Evolutionary conservation across 305 asterid genomes (phyloP).

Genomic region (Petunia hybrid): DNA sequence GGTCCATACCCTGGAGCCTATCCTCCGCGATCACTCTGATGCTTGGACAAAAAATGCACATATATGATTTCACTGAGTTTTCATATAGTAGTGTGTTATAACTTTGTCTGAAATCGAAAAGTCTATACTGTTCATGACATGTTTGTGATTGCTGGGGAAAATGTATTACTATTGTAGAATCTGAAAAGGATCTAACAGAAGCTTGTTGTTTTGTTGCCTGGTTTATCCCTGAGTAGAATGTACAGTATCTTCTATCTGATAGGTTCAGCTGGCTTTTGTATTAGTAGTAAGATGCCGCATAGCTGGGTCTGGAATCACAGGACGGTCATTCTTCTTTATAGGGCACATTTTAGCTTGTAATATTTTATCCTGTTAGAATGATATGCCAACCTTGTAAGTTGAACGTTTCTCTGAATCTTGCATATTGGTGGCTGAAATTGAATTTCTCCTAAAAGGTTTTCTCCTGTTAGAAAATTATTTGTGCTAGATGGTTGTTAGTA

Average conservation of each 20-base stretch:
- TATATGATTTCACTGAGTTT: neutral
- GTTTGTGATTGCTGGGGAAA: conserved; percentile 13
- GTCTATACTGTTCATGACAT: conserved; percentile 12
- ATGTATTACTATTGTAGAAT: neutral
- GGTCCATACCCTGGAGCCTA: conserved; percentile 77
- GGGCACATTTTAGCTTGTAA: neutral
- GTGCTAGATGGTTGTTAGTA: neutral
- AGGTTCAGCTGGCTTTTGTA: conserved; percentile 9
- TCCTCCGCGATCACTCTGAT: conserved; percentile 76
- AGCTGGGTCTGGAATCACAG: neutral
- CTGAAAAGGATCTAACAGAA: neutral
- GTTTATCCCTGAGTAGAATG: conserved; percentile 8
- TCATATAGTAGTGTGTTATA: conserved; percentile 5
- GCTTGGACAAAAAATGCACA: conserved; percentile 21
- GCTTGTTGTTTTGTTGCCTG: conserved; percentile 13
- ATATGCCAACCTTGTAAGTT: neutral
- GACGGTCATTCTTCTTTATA: neutral
- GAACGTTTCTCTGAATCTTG: neutral
- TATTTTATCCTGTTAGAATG: conserved; percentile 11
- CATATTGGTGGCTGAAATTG: neutral
- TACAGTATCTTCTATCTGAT: neutral
- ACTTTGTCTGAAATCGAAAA: neutral
- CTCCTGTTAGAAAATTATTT: neutral
- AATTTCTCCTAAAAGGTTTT: neutral
- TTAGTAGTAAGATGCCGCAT: neutral